These are phyloP conservation scores for Fusarium transvaalense DNA, from an alignment of 2,329 filamentous ascomycete genomes.

Conservation along the genomic window DNA sequence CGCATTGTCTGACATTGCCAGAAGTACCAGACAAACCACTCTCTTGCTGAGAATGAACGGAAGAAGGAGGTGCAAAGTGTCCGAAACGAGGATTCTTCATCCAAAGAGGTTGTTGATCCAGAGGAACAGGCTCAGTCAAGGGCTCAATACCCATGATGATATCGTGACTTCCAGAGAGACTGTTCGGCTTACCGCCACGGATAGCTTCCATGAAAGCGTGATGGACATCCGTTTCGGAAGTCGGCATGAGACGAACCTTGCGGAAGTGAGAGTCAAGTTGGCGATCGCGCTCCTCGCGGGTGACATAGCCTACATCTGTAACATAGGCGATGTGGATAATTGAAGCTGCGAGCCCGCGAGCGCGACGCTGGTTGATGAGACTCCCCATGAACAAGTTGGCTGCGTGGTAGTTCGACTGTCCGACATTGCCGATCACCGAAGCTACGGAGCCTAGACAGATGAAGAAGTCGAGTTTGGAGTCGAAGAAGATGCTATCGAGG, in stretches of 20 bases:
- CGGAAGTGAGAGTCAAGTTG: slow-evolving; percentile 41
- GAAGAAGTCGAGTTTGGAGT: slow-evolving; percentile 56
- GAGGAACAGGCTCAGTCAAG: neutral
- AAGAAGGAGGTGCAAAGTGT: neutral
- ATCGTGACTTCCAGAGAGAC: neutral
- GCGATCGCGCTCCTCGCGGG: slow-evolving; percentile 10
- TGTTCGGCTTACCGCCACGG: neutral
- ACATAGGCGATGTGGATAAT: slow-evolving; percentile 54
- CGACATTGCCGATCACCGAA: slow-evolving; percentile 52
- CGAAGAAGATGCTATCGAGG: slow-evolving; percentile 51
- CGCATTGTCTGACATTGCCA: neutral
- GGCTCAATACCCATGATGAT: slow-evolving; percentile 5
- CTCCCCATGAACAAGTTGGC: slow-evolving; percentile 56
- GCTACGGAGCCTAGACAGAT: slow-evolving; percentile 57
- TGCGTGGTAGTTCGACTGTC: slow-evolving; percentile 56
- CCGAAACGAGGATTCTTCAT: slow-evolving; percentile 5
- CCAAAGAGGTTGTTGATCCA: slow-evolving; percentile 3
- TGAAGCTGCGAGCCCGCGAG: slow-evolving; percentile 53
- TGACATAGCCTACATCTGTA: slow-evolving; percentile 14
- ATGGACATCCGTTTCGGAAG: slow-evolving; percentile 44
- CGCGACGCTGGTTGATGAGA: slow-evolving; percentile 43
- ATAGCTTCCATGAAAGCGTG: slow-evolving; percentile 21
- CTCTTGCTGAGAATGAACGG: neutral
- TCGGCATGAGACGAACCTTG: neutral
- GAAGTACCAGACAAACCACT: neutral